These are phyloP conservation scores for Pouteria glomerata DNA, from an alignment of 148 eudicot species.

Conservation along the genomic window DNA sequence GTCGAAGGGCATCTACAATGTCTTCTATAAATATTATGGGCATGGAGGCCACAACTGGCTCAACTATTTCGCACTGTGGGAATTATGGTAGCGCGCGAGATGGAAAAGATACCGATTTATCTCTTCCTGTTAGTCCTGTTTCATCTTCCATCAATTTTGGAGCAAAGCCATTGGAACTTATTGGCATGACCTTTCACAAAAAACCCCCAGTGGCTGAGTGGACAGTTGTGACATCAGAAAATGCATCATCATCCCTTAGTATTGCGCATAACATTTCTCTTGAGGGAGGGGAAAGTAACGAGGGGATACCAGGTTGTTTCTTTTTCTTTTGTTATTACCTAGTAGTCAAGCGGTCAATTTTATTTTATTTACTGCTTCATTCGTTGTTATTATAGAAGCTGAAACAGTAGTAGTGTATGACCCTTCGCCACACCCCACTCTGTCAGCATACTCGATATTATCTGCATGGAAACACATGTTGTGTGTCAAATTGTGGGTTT, in stretches of 20 bases:
- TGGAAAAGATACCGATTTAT: not conserved
- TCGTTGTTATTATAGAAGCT: not conserved
- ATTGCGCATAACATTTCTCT: conserved; percentile 1
- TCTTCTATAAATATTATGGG: conserved; percentile 15
- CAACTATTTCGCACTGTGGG: conserved; percentile 14
- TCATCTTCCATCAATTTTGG: conserved; percentile 15
- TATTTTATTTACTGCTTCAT: not conserved
- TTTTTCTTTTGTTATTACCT: not conserved
- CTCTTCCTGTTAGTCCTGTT: conserved; percentile 9
- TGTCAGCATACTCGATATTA: not conserved
- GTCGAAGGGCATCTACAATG: conserved; percentile 8
- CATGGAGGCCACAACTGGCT: conserved; percentile 14
- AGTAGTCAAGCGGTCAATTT: too few species aligned
- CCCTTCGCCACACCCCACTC: not conserved
- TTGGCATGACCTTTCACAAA: conserved; percentile 46
- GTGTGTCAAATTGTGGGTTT: not conserved
- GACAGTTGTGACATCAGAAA: conserved; percentile 23
- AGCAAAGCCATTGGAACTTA: conserved; percentile 20
- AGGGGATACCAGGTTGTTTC: conserved; percentile 33
- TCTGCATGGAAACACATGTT: not conserved
- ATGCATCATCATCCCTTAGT: conserved; percentile 8
- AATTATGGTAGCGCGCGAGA: conserved; percentile 14
- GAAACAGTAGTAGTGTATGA: not conserved
- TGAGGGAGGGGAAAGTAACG: conserved; percentile 22
- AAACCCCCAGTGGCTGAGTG: conserved; percentile 46